Evolutionary conservation across 202 grass and related monocot species (phyloP), one percentile per base, ranked within the genome.

Genomic region (Cymbopogon flexuosus): DNA sequence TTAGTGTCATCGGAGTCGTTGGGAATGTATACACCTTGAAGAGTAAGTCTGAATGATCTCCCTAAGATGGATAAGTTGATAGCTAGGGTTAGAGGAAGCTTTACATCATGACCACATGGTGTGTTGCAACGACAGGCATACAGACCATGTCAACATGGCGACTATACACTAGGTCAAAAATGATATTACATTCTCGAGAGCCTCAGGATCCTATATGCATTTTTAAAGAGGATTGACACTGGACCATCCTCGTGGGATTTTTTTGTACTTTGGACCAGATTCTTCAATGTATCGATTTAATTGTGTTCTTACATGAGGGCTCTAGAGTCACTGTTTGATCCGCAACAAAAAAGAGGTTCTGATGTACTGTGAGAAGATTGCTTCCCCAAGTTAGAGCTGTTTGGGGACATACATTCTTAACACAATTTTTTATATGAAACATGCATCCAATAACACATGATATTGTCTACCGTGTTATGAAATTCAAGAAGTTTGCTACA

Each of bases 1-100:
- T 94, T 66, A 88, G 94, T 7, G 39, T 94, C 21, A 77, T 97
- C 0, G 92, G 94, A 65, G 90, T 97, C 0, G 61, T 88, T 0
- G 94, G 94, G 23, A 97, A 97, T 51, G 76, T 97, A 35, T 97
- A 92, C 84, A 94, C 83, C 72, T 72, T 97, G 40, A 93, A 82
- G 86, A 92, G 83, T 66, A 85, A 84, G 33, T 94, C 91, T 67
- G 90, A 84, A 11, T 92, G 80, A 90, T 85, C 18, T 52, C 73
- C 30, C 23, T 15, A 13, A 13, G 51, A 52, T 33, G 51, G 43
- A 23, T 65, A 72, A 22, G 3, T 52, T 68, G 29, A 1, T 77
- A 77, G 57, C 37, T 60, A 72, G 72, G 69, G n/a, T 85, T 71
- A 49, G 19, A 70, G 18, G 52, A 58, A 81, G 51, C 37, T 62